Conservation (phyloP, 202 grass and related monocot genomes). For the Carex arenaria region DNA sequence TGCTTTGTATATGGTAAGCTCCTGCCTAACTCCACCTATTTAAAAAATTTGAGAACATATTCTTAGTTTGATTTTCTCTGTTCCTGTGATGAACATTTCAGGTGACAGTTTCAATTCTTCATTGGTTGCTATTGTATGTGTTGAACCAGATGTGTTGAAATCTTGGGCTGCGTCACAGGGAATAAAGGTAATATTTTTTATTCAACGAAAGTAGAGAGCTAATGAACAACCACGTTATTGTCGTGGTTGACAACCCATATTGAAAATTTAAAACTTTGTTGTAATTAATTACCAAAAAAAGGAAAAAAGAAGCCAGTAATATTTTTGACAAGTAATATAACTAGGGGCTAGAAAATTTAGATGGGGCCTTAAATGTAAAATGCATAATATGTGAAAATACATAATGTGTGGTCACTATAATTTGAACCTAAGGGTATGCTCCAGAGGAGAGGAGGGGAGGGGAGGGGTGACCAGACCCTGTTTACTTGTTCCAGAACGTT, state of each 20-base stretch:
- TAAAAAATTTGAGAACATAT: background rate
- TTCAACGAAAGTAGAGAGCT: background rate
- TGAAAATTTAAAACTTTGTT: background rate
- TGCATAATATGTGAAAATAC: no score
- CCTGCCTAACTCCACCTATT: background rate
- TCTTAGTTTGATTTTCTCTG: background rate
- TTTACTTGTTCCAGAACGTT: no score
- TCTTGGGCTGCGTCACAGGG: conserved; percentile 80
- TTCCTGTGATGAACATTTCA: conserved; percentile 26
- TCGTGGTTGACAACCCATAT: background rate
- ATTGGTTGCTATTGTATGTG: conserved; percentile 65
- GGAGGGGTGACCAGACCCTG: no score
- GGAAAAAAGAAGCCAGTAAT: background rate
- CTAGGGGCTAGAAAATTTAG: no score
- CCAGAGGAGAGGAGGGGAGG: no score
- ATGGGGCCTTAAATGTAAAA: no score
- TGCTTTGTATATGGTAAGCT: conserved; percentile 87
- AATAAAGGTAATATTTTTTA: conserved; percentile 58
- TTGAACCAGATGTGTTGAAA: conserved; percentile 79
- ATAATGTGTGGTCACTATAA: no score
- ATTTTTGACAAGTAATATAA: background rate
- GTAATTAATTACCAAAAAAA: background rate
- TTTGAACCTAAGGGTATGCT: no score
- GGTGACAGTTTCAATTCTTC: conserved; percentile 93
- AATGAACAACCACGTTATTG: background rate